A percentile compares a stretch with the other conserved stretches of the same genome.
Evolutionary conservation across 2,329 filamentous ascomycete genomes (phyloP).

Genomic region (Nectriaceae sp.): DNA sequence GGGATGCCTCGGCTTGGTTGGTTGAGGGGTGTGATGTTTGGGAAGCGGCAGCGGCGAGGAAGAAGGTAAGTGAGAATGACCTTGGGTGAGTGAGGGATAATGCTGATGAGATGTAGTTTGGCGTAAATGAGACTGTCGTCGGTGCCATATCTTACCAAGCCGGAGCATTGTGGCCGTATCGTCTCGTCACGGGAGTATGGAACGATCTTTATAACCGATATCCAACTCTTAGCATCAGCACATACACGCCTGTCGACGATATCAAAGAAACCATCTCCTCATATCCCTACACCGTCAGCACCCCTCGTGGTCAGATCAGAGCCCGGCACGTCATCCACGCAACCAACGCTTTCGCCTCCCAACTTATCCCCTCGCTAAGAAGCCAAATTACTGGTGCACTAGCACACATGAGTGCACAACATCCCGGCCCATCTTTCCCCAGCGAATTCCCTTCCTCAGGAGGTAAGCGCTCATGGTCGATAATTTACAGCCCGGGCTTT

Average conservation of each 20-base stretch:
- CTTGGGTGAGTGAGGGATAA: background rate
- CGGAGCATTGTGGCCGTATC: constrained; percentile 53
- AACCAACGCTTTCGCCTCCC: constrained; percentile 55
- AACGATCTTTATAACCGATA: constrained; percentile 39
- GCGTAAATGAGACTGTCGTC: constrained; percentile 34
- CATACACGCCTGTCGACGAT: constrained; percentile 38
- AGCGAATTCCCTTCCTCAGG: constrained; percentile 29
- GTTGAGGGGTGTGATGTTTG: constrained; percentile 40
- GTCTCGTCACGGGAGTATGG: constrained; percentile 50
- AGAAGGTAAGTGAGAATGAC: constrained; percentile 25
- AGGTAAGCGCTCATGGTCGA: constrained; percentile 49
- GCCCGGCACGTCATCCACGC: constrained; percentile 57
- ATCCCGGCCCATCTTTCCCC: constrained; percentile 34
- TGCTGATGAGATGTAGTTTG: constrained; percentile 32
- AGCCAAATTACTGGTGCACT: constrained; percentile 46
- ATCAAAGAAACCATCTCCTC: constrained; percentile 18
- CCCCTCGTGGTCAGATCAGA: constrained; percentile 44
- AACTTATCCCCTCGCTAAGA: constrained; percentile 52
- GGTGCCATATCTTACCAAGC: constrained; percentile 48
- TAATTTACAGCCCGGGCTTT: constrained; percentile 48
- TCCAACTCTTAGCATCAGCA: constrained; percentile 39
- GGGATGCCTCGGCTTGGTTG: constrained; percentile 37
- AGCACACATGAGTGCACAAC: constrained; percentile 54
- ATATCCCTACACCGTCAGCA: constrained; percentile 43
- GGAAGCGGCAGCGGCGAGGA: constrained; percentile 34